These are phyloP conservation scores for Backusella liffmaniae DNA, from an alignment of 192 early-diverging fungal species.

Conservation along the genomic window DNA sequence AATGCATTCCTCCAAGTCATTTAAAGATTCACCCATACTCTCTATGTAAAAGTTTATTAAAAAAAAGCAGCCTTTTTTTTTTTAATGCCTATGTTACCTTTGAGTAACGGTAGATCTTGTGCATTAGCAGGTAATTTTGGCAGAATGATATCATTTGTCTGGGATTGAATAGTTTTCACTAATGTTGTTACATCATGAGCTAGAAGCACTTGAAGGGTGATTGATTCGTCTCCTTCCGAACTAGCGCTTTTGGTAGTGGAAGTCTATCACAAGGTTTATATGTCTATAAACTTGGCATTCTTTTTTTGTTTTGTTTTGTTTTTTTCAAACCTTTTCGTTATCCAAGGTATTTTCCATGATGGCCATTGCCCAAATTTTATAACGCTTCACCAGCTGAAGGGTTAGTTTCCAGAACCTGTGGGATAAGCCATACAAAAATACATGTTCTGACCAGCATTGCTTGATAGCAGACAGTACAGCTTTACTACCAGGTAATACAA, in stretches of 20 bases:
- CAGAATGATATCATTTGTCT: constrained; percentile 33
- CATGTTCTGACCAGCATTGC: constrained; percentile 57
- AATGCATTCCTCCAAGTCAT: constrained; percentile 21
- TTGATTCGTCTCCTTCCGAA: neutral
- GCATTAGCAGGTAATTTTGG: constrained; percentile 44
- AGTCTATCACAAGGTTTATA: neutral
- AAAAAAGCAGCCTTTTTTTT: neutral
- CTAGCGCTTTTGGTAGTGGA: neutral
- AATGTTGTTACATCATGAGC: neutral
- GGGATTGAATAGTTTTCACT: neutral
- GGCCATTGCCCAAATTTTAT: constrained; percentile 25
- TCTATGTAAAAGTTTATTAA: constrained; percentile 15
- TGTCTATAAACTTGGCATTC: neutral
- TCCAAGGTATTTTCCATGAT: constrained; percentile 1
- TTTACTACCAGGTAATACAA: constrained; percentile 43
- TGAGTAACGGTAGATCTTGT: constrained; percentile 40
- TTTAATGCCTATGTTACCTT: constrained; percentile 33
- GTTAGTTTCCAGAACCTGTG: constrained; percentile 65
- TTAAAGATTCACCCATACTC: constrained; percentile 21
- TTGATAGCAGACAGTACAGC: constrained; percentile 51
- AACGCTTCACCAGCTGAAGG: constrained; percentile 42
- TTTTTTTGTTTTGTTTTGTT: neutral
- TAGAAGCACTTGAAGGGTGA: neutral
- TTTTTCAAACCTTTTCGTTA: neutral
- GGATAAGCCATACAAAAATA: constrained; percentile 55